Conservation (phyloP, 306 rosid species). For the Vicia sativa region DNA sequence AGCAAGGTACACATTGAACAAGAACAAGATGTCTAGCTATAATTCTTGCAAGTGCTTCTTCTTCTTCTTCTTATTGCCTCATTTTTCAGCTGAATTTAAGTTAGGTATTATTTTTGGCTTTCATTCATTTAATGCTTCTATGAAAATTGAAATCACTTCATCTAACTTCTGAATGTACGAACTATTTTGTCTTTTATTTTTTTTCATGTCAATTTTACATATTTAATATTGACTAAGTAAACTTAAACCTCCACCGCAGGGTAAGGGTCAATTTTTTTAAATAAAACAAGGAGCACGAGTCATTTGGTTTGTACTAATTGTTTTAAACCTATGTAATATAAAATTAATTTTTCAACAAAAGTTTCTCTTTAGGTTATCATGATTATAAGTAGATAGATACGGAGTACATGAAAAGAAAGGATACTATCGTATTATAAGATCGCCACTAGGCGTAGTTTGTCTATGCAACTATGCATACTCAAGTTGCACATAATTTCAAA, state of each 20-base stretch:
- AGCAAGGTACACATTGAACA: not conserved
- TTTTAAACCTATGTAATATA: conserved; percentile 21
- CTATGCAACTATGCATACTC: too few species aligned
- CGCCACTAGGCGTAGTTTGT: too few species aligned
- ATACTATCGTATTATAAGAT: too few species aligned
- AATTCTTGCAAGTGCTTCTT: not conserved
- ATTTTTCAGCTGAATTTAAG: not conserved
- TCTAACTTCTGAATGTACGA: conserved; percentile 36
- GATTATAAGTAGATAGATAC: too few species aligned
- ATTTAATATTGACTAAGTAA: not conserved
- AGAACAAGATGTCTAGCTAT: not conserved
- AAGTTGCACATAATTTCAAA: too few species aligned
- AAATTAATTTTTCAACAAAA: too few species aligned
- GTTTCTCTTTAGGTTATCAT: too few species aligned
- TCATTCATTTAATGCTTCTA: conserved; percentile 31
- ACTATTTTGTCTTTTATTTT: not conserved
- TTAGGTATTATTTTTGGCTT: not conserved
- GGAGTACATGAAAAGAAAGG: too few species aligned
- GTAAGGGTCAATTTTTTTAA: not conserved
- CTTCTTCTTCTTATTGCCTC: not conserved
- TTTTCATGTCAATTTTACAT: not conserved
- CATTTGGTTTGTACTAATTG: not conserved
- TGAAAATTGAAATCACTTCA: conserved; percentile 17
- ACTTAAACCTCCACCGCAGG: not conserved
- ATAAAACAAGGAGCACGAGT: not conserved